These are phyloP conservation scores for Nannochloropsis granulata DNA, from an alignment of 108 stramenopile genomes.

Conservation along the genomic window DNA sequence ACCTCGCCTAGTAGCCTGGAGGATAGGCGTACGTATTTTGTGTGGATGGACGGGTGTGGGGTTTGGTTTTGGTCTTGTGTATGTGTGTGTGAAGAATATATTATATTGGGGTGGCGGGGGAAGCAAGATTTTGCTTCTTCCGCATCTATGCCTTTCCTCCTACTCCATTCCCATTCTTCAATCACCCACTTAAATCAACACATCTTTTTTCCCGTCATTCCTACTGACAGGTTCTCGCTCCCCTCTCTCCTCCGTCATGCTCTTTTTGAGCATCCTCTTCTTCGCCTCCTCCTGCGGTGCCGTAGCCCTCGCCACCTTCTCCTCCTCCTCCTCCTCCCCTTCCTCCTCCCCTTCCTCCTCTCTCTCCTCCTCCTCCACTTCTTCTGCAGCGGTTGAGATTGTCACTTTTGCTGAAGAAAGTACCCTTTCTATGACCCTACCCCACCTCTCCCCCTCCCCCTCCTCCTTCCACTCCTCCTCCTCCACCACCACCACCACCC, in stretches of 20 bases:
- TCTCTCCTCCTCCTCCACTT: neutral
- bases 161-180: too few species aligned
- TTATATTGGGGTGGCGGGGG: too few species aligned
- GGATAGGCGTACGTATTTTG: neutral
- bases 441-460: neutral
- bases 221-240: neutral
- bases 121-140: too few species aligned
- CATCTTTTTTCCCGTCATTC: too few species aligned
- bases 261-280: neutral
- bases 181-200: too few species aligned
- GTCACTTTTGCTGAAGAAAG: too few species aligned
- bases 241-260: neutral
- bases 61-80: too few species aligned
- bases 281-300: neutral
- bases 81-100: too few species aligned
- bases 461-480: neutral
- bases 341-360: neutral
- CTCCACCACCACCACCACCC: neutral
- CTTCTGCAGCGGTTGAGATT: neutral
- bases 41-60: neutral
- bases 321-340: neutral
- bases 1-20: neutral
- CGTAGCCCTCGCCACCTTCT: neutral
- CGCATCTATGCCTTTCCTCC: too few species aligned
- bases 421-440: too few species aligned